These are phyloP conservation scores for Lactifluus hygrophoroides DNA, from an alignment of 768 basidiomycete species.

Conservation along the genomic window DNA sequence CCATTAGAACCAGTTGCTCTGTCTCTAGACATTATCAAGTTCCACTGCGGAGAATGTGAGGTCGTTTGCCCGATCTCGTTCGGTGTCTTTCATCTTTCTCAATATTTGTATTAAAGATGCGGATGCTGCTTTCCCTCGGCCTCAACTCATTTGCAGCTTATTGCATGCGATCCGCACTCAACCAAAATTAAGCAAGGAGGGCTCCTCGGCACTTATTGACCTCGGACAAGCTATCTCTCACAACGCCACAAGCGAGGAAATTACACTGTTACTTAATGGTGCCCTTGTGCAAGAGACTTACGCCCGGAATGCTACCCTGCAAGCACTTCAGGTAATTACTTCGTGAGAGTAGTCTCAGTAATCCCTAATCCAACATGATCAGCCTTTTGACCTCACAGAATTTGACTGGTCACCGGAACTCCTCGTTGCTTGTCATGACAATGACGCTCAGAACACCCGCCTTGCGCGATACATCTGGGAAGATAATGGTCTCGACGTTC, in stretches of 20 bases:
- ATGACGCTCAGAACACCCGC: conserved; percentile 79
- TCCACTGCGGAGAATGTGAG: conserved; percentile 69
- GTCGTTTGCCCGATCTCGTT: conserved; percentile 10
- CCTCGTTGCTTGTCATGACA: conserved; percentile 85
- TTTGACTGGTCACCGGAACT: conserved; percentile 86
- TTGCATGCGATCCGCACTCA: conserved; percentile 68
- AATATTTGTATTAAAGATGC: conserved; percentile 41
- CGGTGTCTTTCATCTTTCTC: not conserved
- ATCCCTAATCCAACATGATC: not conserved
- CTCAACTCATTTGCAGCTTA: conserved; percentile 57
- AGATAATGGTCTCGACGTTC: conserved; percentile 87
- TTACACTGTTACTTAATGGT: conserved; percentile 56
- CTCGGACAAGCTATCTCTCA: conserved; percentile 71
- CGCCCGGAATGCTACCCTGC: conserved; percentile 83
- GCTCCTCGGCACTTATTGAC: conserved; percentile 70
- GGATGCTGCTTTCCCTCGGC: conserved; percentile 64
- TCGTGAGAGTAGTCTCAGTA: not conserved
- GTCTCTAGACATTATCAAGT: conserved; percentile 56
- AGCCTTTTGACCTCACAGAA: conserved; percentile 94
- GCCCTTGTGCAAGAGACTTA: conserved; percentile 81
- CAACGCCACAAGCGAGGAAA: conserved; percentile 55
- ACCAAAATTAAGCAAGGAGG: conserved; percentile 75
- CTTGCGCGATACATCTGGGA: conserved; percentile 85
- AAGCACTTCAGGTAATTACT: conserved; percentile 66
- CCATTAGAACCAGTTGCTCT: conserved; percentile 76